Base-by-base conservation (phyloP, 805 yeast genomes). In the Dipodascopsis tothii region DNA sequence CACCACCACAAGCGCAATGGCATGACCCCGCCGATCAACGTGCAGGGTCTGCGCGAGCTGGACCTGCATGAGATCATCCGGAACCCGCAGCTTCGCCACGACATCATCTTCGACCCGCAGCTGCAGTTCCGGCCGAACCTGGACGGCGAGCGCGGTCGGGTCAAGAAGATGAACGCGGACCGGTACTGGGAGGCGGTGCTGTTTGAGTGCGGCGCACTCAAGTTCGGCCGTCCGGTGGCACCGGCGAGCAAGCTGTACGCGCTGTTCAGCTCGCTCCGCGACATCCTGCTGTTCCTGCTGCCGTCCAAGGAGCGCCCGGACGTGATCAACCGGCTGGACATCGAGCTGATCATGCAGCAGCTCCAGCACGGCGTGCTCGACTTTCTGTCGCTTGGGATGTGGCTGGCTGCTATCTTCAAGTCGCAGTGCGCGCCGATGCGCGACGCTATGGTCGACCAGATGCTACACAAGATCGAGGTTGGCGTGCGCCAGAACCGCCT, bases 391-490 rank as follows among this genome's bases (percentile, higher is more conserved):
- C 72, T 86, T 55, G 74, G 88, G 2, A 70, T 71, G 44, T 84
- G 94, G 90, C 70, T 88, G 34, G 77, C 85, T 1, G 69, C 73
- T 25, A 75, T 86, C 25, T 81, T 90, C 65, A 85, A 87, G 64
- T 77, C 80, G 41, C 95, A 85, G 61, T 87, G 96, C 65, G 95
- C 96, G 4, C 96, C 96, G 50, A 86, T 86, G 94, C 75, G 96
- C 60, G 95, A 85, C 63, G 66, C 76, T 33, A 81, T 92, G 87
- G 94, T 88, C 30, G 84, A 78, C 55, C 84, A 81, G 56, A 84
- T 88, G 92, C 75, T 76, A 38, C 56, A 60, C 9, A 74, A 74
- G 54, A 78, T 84, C 25, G 28, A 33, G 20, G 28, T 37, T 22
- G 51, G 45, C n/a, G 50, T 42, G 22, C 39, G 32, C 19, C 20